These are phyloP conservation scores for Leptomonas pyrrhocoris DNA, from an alignment of 208 protist genomes.

Conservation along the genomic window DNA sequence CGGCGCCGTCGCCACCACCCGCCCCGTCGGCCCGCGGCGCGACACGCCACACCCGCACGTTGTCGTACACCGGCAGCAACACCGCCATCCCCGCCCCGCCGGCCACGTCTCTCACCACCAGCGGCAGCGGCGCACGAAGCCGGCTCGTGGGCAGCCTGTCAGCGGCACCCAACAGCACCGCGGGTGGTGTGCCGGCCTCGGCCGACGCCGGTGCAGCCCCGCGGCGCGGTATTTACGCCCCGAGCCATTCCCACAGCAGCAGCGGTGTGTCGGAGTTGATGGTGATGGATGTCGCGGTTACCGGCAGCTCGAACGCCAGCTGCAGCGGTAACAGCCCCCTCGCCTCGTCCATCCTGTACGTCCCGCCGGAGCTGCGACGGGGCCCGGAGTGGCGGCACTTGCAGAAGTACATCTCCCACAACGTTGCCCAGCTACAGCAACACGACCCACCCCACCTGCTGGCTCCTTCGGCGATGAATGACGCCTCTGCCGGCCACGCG, in stretches of 20 bases:
- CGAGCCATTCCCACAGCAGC: conserved; percentile 2
- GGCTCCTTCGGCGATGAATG: background rate
- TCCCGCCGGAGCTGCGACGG: conserved; percentile 30
- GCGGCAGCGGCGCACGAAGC: background rate
- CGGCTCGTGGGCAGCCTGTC: conserved; percentile 11
- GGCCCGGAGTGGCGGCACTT: conserved; percentile 35
- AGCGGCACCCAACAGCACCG: conserved; percentile 9
- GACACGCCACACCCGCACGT: background rate
- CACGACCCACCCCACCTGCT: background rate
- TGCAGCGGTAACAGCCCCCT: conserved; percentile 1
- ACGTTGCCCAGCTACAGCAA: conserved; percentile 5
- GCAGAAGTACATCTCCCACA: conserved; percentile 24
- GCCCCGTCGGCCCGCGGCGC: background rate
- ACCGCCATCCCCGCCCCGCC: conserved; percentile 13
- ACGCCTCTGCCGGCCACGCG: background rate
- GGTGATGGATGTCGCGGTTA: no score
- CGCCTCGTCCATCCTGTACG: conserved; percentile 32
- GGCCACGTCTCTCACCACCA: background rate
- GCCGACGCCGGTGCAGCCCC: background rate
- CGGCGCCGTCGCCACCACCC: background rate
- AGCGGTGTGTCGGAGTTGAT: conserved; percentile 1
- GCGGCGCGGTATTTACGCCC: background rate
- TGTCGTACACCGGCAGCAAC: conserved; percentile 10
- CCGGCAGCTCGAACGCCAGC: background rate
- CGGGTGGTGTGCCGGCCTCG: background rate